A percentile compares a stretch with the other conserved stretches of the same genome.
These are phyloP conservation scores for Chalara sp. DNA, from an alignment of 2,329 filamentous ascomycete species.

Conservation along the genomic window DNA sequence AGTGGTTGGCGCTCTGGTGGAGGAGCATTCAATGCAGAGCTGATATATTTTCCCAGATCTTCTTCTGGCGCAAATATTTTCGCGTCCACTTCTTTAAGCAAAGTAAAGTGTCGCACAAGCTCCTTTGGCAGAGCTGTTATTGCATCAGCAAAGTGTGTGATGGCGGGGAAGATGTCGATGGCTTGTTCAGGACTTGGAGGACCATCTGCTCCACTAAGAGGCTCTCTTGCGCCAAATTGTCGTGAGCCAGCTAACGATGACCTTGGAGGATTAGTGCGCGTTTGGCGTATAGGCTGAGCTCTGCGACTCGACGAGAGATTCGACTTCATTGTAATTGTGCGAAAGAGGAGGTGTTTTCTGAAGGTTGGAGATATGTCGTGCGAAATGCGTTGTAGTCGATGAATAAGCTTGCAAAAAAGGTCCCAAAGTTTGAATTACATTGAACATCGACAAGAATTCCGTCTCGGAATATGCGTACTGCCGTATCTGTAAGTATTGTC, in stretches of 20 bases:
- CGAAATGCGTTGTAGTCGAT: conserved; percentile 13
- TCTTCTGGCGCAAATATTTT: conserved; percentile 90
- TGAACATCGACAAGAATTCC: conserved; percentile 4
- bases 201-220: conserved; percentile 34
- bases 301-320: conserved; percentile 42
- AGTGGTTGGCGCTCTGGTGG: conserved; percentile 37
- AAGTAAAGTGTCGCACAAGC: conserved; percentile 89
- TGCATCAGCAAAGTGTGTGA: conserved; percentile 79
- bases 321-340: conserved; percentile 25
- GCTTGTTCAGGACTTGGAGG: conserved; percentile 36
- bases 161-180: conserved; percentile 60
- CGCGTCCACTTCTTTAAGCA: conserved; percentile 95
- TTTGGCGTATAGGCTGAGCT: conserved; percentile 58
- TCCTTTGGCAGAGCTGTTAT: conserved; percentile 91
- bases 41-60: conserved; percentile 68
- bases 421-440: conserved; percentile 15
- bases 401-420: conserved; percentile 5
- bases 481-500: too few species aligned
- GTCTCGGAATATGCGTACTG: too few species aligned
- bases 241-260: conserved; percentile 42
- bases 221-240: conserved; percentile 34
- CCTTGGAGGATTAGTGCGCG: conserved; percentile 57
- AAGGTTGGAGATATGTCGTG: conserved; percentile 13
- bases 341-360: conserved; percentile 11
- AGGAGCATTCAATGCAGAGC: conserved; percentile 50